Evolutionary conservation across 148 eudicot species (phyloP), one percentile per base, ranked within the genome.

Genomic region (Spergularia marina): DNA sequence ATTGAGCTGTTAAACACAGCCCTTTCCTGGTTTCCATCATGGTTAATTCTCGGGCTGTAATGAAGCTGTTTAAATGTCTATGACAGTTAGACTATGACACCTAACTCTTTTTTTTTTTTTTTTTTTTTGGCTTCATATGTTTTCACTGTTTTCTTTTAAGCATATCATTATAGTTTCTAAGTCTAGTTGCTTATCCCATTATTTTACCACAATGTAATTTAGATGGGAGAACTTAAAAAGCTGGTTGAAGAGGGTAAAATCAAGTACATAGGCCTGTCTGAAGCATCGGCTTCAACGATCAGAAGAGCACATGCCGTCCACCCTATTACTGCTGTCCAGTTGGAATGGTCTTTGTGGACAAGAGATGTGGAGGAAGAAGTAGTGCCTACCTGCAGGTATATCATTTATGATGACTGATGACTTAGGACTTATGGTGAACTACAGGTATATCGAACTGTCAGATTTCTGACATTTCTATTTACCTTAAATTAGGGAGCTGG

Each of bases 141-240:
- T 41, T 1, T 5, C 47, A 41, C 47, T 41, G 47, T 8, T 8
- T 41, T 0, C 2, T n/a, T n/a, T 41, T 41, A 4, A 0, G 44
- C 6, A 41, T 41, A 6, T 44, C 1, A 6, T 44, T 44, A 73
- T 9, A 9, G 4, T 34, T 55, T 41, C 9, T 8, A 23, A 12
- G 34, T 4, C 44, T 34, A 30, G 16, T 16, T 40, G 62, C 30
- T 53, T 9, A 36, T 9, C 20, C 44, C 64, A 34, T 20, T 66
- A 47, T 20, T 20, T 36, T 52, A 7, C 25, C 57, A 23, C 30
- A 5, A 55, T 76, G 23, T 64, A 55, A 70, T 16, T 61, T 30
- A 82, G 85, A 75, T 82, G 79, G 85, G 85, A 71, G 85, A 82
- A 54, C 79, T 82, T 1, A 82, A 82, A 56, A 82, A 82, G 60